Percentiles rank a stretch among this genome's conserved stretches.
Conservation (phyloP, 768 basidiomycete species). For the Lactarius indigo region DNA sequence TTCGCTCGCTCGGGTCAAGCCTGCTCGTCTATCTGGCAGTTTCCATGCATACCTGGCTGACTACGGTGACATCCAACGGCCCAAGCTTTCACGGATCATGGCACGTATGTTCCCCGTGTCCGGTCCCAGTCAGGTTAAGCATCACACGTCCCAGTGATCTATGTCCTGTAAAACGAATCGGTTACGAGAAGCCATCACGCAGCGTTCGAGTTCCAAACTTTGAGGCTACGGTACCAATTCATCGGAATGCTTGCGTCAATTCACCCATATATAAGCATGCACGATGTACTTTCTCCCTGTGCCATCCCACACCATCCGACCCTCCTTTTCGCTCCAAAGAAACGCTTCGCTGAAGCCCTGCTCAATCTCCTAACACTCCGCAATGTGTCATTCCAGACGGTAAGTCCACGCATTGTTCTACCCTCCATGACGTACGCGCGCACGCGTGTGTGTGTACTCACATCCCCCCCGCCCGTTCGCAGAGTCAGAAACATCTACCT, state of each 20-base stretch:
- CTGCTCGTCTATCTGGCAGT: slow-evolving; percentile 24
- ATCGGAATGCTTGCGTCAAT: slow-evolving; percentile 12
- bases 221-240: slow-evolving; percentile 17
- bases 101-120: slow-evolving; percentile 22
- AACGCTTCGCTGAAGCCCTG: slow-evolving; percentile 1
- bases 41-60: slow-evolving; percentile 21
- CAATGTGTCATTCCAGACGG: slow-evolving; percentile 24
- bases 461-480: background rate
- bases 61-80: slow-evolving; percentile 14
- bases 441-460: background rate
- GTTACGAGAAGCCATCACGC: slow-evolving; percentile 24
- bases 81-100: slow-evolving; percentile 20
- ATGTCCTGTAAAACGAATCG: slow-evolving; percentile 25
- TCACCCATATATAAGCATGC: slow-evolving; percentile 20
- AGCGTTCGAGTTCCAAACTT: slow-evolving; percentile 16
- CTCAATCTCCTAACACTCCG: background rate
- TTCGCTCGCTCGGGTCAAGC: slow-evolving; percentile 15
- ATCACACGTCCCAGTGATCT: slow-evolving; percentile 23
- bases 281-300: slow-evolving; percentile 2
- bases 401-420: background rate
- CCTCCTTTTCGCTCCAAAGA: slow-evolving; percentile 4
- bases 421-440: too few relatives aligned
- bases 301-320: slow-evolving; percentile 8
- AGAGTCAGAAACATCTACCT: slow-evolving; percentile 22
- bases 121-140: slow-evolving; percentile 22